Percentiles rank a stretch among this genome's conserved stretches.
These are phyloP conservation scores for Bondarzewia mesenterica DNA, from an alignment of 1,284 basidiomycete species.

Conservation along the genomic window DNA sequence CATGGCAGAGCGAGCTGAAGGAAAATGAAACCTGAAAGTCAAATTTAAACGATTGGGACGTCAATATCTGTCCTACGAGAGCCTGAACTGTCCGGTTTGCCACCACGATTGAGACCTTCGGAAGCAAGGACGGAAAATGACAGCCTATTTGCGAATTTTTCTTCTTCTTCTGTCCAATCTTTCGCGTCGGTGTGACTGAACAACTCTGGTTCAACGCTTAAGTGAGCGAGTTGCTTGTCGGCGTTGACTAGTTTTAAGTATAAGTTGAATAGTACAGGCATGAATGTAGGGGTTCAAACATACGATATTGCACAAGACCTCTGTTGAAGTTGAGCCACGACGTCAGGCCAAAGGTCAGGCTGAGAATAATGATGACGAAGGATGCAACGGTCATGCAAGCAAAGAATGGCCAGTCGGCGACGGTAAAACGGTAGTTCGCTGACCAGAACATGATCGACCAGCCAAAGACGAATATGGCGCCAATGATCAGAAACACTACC, in stretches of 20 bases:
- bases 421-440: conserved; percentile 40
- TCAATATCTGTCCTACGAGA: background rate
- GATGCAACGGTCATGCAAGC: conserved; percentile 38
- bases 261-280: background rate
- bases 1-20: too few species aligned
- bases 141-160: background rate
- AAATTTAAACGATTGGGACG: too few species aligned
- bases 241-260: background rate
- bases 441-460: conserved; percentile 50
- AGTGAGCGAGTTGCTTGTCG: background rate
- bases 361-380: conserved; percentile 35
- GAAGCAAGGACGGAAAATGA: background rate
- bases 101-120: background rate
- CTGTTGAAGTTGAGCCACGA: conserved; percentile 41
- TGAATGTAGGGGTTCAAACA: background rate
- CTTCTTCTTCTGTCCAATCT: background rate
- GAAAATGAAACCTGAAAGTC: too few species aligned
- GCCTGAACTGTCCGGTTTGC: background rate
- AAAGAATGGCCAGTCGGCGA: conserved; percentile 49
- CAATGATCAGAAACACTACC: conserved; percentile 34
- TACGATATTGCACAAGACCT: background rate
- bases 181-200: background rate
- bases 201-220: background rate
- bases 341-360: conserved; percentile 36
- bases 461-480: conserved; percentile 28